Percentiles rank a stretch among this genome's conserved stretches.
phyloP scores from a whole-genome alignment of 208 protist genomes.

The Acanthamoeba lenticulata region DNA sequence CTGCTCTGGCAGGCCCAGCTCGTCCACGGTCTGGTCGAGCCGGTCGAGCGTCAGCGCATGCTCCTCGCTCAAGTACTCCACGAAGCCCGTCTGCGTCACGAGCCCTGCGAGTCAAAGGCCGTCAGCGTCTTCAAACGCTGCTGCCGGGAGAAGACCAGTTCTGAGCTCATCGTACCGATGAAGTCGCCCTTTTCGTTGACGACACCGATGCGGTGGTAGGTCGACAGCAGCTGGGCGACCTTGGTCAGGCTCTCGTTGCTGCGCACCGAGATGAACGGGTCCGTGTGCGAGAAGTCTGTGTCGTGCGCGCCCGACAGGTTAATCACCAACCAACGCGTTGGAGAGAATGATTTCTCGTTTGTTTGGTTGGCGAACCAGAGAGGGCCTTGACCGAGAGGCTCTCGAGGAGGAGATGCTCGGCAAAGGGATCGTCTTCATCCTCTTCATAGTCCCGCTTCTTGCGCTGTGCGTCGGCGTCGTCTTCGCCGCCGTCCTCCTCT shows the following conservation, averaged over 20 bases:
- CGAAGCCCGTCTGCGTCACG: constrained; percentile 21
- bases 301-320: background rate
- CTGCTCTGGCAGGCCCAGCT: background rate
- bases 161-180: too few relatives aligned
- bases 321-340: background rate
- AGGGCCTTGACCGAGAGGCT: constrained; percentile 33
- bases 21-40: background rate
- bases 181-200: constrained; percentile 24
- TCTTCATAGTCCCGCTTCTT: background rate
- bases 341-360: background rate
- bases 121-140: too few relatives aligned
- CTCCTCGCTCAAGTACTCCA: constrained; percentile 35
- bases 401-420: constrained; percentile 30
- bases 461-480: background rate
- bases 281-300: constrained; percentile 43
- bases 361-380: background rate
- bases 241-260: background rate
- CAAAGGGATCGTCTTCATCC: constrained; percentile 22
- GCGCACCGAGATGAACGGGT: constrained; percentile 4
- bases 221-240: background rate
- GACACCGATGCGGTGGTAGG: background rate
- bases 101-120: too few relatives aligned
- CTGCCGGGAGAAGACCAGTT: too few relatives aligned
- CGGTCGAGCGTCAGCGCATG: background rate
- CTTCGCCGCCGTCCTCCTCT: background rate